Evolutionary conservation across 2,329 filamentous ascomycete species (phyloP).

Genomic region (Leptographium flavum): DNA sequence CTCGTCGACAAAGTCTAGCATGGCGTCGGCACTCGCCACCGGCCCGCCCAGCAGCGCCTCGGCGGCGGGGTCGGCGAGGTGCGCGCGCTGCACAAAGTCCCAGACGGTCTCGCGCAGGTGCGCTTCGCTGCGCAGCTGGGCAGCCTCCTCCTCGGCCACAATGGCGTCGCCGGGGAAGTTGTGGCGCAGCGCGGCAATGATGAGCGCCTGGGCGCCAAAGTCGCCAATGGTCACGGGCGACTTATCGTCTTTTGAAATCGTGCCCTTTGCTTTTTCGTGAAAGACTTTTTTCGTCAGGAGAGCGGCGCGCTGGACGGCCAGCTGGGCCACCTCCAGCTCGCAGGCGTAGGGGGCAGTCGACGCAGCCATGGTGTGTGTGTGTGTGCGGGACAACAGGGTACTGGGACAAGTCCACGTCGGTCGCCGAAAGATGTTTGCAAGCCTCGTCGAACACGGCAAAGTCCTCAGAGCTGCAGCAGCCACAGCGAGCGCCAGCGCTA

Average conservation of each 20-base stretch:
- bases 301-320: conserved; percentile 70
- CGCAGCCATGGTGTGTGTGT: conserved; percentile 19
- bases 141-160: conserved; percentile 89
- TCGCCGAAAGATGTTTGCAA: neutral
- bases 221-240: conserved; percentile 96
- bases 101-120: conserved; percentile 65
- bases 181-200: conserved; percentile 77
- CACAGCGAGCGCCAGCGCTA: conserved; percentile 12
- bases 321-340: conserved; percentile 71
- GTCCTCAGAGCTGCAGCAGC: neutral
- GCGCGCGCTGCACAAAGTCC: conserved; percentile 58
- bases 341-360: conserved; percentile 42
- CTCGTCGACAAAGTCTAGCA: conserved; percentile 49
- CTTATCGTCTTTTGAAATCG: conserved; percentile 85
- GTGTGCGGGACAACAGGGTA: conserved; percentile 11
- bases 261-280: conserved; percentile 83
- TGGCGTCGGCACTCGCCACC: conserved; percentile 40
- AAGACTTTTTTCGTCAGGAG: conserved; percentile 40
- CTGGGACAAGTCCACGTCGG: too few relatives aligned
- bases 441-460: neutral
- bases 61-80: conserved; percentile 41
- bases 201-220: conserved; percentile 92
- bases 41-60: conserved; percentile 50
- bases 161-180: conserved; percentile 86
- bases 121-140: conserved; percentile 57